phyloP scores from a whole-genome alignment of 345 rosid species.

The Lumnitzera racemosa region DNA sequence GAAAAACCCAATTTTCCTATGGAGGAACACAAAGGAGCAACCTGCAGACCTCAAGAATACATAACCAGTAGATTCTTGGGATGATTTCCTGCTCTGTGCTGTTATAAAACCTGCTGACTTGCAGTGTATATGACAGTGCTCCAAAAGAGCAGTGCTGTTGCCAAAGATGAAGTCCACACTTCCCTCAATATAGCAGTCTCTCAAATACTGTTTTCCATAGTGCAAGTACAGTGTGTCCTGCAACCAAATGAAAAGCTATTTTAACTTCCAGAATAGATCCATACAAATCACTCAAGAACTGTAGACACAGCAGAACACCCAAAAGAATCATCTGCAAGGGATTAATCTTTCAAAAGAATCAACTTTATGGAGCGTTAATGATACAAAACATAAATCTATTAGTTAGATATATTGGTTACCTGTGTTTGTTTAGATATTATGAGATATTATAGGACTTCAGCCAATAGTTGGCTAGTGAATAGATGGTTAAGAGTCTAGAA shows the following conservation, averaged over 20 bases:
- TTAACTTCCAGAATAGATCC: too few species aligned
- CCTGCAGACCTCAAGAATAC: conserved; percentile 66
- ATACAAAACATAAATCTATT: too few species aligned
- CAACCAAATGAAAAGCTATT: conserved; percentile 1
- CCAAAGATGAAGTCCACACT: conserved; percentile 94
- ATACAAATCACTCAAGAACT: neutral
- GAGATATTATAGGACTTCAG: too few species aligned
- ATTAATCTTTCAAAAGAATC: too few species aligned
- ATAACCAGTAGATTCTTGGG: conserved; percentile 87
- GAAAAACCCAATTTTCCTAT: too few species aligned
- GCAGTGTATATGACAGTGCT: conserved; percentile 97
- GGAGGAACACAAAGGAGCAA: too few species aligned
- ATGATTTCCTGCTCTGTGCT: conserved; percentile 94
- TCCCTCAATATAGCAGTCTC: conserved; percentile 89
- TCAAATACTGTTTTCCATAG: conserved; percentile 80
- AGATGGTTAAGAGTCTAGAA: too few species aligned
- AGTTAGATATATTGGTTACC: too few species aligned
- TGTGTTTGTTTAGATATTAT: too few species aligned
- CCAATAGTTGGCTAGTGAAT: too few species aligned
- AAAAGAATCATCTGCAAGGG: too few species aligned
- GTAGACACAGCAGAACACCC: neutral
- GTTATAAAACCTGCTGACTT: conserved; percentile 78
- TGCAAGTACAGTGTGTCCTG: conserved; percentile 96
- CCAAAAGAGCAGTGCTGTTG: conserved; percentile 86
- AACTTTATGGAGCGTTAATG: too few species aligned